Base-by-base conservation (phyloP, 305 asterid genomes). In the Petunia hybrid region DNA sequence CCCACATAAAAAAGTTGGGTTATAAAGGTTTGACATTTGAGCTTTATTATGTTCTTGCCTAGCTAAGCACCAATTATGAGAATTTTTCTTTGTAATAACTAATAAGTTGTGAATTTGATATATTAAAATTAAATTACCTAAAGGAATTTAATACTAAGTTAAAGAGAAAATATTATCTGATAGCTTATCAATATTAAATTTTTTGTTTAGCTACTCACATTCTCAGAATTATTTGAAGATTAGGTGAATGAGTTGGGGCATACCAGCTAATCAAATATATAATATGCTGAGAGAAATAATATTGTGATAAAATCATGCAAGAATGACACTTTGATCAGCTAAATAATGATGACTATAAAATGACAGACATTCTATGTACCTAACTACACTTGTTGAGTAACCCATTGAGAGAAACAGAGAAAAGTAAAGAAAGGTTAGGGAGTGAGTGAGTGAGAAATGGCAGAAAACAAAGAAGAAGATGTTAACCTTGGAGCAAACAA, bases 401-500 rank as follows among this genome's bases (percentile, higher is more conserved):
- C 22, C 31, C 36, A 1, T 8, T 2, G 10, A 43, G 61, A 8
- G 70, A 71, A 13, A 64, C 36, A 61, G 64, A 43, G 40, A 10
- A 1, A 77, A 6, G 36, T 3, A 39, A 81, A 31, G 16, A 38
- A 83, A 93, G 88, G 95, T 92, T 93, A n/a, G n/a, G n/a, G n/a
- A 13, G 97, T 91, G 87, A 80, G 60, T 81, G 90, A 84, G 85
- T 93, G 90, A 83, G 95, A 92, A 70, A n/a, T n/a, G n/a, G n/a
- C n/a, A n/a, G n/a, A n/a, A n/a, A n/a, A n/a, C n/a, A n/a, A n/a
- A n/a, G n/a, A n/a, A n/a, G n/a, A n/a, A n/a, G 95, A 93, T 79
- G 97, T 91, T 31, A 87, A 83, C 51, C 87, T 92, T 2, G 97
- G 97, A 82, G 97, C 95, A 5, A 91, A 89, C 92, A 87, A 88